Conservation (phyloP, 2,329 filamentous ascomycete genomes). For the Epicoccum sorghinum region DNA sequence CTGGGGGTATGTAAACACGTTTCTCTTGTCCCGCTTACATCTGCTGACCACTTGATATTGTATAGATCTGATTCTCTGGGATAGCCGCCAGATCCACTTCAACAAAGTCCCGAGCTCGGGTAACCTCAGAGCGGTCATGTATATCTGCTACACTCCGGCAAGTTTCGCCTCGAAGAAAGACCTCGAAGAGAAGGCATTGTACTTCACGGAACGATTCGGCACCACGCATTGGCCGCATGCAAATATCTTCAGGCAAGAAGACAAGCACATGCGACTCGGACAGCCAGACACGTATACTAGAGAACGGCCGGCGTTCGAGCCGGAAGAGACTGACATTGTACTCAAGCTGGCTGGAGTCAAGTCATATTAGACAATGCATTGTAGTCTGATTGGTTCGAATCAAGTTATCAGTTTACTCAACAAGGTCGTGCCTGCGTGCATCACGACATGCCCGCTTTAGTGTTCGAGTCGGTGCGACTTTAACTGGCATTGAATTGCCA, state of each 20-base stretch:
- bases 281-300: neutral
- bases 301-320: neutral
- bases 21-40: neutral
- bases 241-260: neutral
- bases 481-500: too few relatives aligned
- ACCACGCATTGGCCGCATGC: neutral
- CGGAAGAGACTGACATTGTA: neutral
- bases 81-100: constrained; percentile 56
- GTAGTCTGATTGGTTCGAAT: too few relatives aligned
- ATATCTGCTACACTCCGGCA: constrained; percentile 27
- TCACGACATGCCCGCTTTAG: too few relatives aligned
- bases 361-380: too few relatives aligned
- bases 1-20: constrained; percentile 30
- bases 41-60: neutral
- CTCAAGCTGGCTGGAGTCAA: neutral
- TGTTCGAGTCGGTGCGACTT: too few relatives aligned
- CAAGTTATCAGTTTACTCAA: too few relatives aligned
- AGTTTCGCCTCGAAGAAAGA: constrained; percentile 22
- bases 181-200: constrained; percentile 17
- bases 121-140: constrained; percentile 21
- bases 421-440: too few relatives aligned
- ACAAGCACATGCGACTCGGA: neutral
- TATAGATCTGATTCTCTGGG: constrained; percentile 54
- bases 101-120: constrained; percentile 20
- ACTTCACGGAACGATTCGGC: neutral